These are phyloP conservation scores for Edaphochlamys debaryana DNA, from an alignment of 139 green algal species.

Conservation along the genomic window DNA sequence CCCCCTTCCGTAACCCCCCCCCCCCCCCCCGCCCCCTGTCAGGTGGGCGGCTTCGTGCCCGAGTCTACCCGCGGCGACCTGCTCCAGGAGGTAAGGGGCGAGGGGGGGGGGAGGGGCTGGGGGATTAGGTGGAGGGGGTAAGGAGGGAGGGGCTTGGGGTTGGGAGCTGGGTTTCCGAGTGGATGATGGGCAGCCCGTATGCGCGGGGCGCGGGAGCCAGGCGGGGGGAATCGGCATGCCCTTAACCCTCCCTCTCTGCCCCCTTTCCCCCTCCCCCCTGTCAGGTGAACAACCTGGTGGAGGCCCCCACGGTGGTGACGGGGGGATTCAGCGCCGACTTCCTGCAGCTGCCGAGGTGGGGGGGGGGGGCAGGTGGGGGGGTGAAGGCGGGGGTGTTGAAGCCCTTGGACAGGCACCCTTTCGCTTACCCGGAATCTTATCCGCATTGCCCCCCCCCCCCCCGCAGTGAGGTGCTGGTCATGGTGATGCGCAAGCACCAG, in stretches of 20 bases:
- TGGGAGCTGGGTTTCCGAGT: no score
- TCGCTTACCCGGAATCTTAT: not conserved
- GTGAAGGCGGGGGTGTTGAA: not conserved
- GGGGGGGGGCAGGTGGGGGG: not conserved
- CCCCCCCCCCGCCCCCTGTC: not conserved
- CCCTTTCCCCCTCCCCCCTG: no score
- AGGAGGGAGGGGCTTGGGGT: no score
- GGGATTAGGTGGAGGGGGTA: no score
- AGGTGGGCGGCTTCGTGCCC: conserved; percentile 67
- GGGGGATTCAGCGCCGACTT: conserved; percentile 89
- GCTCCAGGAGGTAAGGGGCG: conserved; percentile 77
- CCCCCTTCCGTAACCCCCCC: no score
- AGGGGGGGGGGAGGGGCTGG: no score
- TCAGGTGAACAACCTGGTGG: conserved; percentile 88
- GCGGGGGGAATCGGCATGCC: no score
- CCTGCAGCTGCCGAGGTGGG: conserved; percentile 85
- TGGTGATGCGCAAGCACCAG: conserved; percentile 99
- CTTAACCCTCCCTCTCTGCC: no score
- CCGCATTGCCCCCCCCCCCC: not conserved
- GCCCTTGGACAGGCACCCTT: no score
- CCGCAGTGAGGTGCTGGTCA: conserved; percentile 93
- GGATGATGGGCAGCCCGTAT: no score
- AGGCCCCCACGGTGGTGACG: conserved; percentile 85
- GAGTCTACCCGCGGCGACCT: conserved; percentile 68
- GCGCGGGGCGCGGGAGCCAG: no score